A percentile compares a stretch with the other conserved stretches of the same genome.
phyloP scores from a whole-genome alignment of 2,329 filamentous ascomycete genomes.

The Cercospora nicotianae region DNA sequence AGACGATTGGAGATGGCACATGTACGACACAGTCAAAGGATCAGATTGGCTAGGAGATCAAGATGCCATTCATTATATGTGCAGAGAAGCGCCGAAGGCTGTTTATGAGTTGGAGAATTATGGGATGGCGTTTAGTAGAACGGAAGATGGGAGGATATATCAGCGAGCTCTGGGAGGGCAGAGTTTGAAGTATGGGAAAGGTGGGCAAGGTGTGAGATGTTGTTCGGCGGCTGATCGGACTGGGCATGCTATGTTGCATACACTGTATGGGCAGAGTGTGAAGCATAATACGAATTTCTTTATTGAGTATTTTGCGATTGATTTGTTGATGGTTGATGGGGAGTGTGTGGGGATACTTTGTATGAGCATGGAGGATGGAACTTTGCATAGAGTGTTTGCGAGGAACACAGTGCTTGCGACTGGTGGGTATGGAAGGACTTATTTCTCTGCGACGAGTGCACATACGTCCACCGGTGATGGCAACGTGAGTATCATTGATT shows the following conservation, averaged over 20 bases:
- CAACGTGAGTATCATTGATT: conserved; percentile 33
- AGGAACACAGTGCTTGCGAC: conserved; percentile 52
- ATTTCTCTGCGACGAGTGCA: conserved; percentile 52
- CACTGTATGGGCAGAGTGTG: conserved; percentile 52
- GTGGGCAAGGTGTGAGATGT: conserved; percentile 52
- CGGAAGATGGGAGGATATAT: conserved; percentile 49
- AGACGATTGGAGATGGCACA: conserved; percentile 61
- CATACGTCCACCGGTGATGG: conserved; percentile 54
- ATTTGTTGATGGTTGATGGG: conserved; percentile 52
- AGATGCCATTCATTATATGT: conserved; percentile 62
- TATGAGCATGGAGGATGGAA: conserved; percentile 53
- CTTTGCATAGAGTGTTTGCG: conserved; percentile 50
- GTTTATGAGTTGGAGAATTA: conserved; percentile 59
- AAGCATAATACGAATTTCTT: conserved; percentile 53
- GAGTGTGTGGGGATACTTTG: conserved; percentile 50
- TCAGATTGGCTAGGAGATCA: conserved; percentile 61
- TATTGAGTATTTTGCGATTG: conserved; percentile 53
- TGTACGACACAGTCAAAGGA: conserved; percentile 61
- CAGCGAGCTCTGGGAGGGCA: conserved; percentile 53
- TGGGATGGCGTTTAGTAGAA: conserved; percentile 56
- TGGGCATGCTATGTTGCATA: conserved; percentile 54
- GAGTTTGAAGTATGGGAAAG: conserved; percentile 49
- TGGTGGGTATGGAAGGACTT: conserved; percentile 53
- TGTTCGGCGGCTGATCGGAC: conserved; percentile 51
- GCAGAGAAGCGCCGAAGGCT: conserved; percentile 54